phyloP scores from a whole-genome alignment of 768 basidiomycete species.

The Boletus speciosus region DNA sequence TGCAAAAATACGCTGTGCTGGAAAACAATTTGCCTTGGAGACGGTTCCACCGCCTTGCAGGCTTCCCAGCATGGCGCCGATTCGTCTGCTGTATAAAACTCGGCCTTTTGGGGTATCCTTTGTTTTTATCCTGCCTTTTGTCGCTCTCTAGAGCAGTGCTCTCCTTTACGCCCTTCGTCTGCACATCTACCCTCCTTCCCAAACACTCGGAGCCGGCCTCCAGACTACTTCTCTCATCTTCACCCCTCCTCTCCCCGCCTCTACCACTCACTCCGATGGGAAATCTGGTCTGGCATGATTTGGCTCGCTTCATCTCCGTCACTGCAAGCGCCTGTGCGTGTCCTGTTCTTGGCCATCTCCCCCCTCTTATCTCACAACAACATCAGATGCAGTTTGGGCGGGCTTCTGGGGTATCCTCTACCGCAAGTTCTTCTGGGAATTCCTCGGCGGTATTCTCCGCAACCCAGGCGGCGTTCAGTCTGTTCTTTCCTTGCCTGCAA shows the following conservation, averaged over 20 bases:
- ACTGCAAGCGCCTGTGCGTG: conserved; percentile 71
- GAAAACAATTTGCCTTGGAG: not conserved
- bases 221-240: conserved; percentile 8
- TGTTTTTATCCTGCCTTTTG: not conserved
- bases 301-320: conserved; percentile 64
- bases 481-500: conserved; percentile 27
- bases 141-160: not conserved
- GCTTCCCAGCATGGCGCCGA: not conserved
- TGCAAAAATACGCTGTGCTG: not conserved
- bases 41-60: not conserved
- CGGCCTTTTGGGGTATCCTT: too few species aligned
- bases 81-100: not conserved
- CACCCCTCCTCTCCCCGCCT: not conserved
- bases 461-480: conserved; percentile 79
- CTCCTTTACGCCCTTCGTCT: not conserved
- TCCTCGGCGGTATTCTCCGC: conserved; percentile 76
- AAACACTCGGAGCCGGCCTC: conserved; percentile 12
- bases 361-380: conserved; percentile 7
- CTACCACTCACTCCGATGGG: conserved; percentile 50
- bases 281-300: conserved; percentile 77
- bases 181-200: not conserved
- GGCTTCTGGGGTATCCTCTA: conserved; percentile 76
- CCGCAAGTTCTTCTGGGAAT: conserved; percentile 97
- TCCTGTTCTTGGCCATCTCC: not conserved
- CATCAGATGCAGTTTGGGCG: conserved; percentile 74